These are phyloP conservation scores for Bjerkandera adusta DNA, from an alignment of 1,284 basidiomycete species.

Conservation along the genomic window DNA sequence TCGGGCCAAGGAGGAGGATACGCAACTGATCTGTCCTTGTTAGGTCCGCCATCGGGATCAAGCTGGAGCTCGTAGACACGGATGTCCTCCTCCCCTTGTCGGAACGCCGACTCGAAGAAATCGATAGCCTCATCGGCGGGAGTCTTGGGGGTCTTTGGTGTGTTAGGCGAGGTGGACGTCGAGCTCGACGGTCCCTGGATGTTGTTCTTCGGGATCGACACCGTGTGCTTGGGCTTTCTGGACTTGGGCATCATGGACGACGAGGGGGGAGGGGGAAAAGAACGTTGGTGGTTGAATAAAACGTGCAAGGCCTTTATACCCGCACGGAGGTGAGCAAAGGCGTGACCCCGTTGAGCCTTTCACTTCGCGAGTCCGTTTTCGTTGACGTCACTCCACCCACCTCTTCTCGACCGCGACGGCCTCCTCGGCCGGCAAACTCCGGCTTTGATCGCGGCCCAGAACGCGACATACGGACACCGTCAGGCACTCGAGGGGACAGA, in stretches of 20 bases:
- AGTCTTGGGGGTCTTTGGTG: constrained; percentile 67
- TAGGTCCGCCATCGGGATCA: constrained; percentile 88
- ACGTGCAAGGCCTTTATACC: constrained; percentile 13
- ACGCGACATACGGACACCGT: not conserved
- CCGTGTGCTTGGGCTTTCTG: constrained; percentile 11
- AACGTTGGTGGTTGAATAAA: constrained; percentile 1
- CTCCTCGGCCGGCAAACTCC: not conserved
- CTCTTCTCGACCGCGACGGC: too few species aligned
- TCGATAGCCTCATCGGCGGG: constrained; percentile 90
- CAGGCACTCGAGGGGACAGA: not conserved
- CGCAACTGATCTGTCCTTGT: constrained; percentile 77
- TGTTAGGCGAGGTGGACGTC: constrained; percentile 22
- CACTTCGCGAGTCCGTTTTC: not conserved
- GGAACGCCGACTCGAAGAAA: constrained; percentile 70
- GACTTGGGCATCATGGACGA: constrained; percentile 9
- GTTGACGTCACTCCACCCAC: constrained; percentile 12
- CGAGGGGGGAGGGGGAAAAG: not conserved
- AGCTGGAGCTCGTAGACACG: constrained; percentile 83
- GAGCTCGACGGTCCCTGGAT: not conserved
- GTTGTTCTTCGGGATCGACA: constrained; percentile 13
- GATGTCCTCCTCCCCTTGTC: constrained; percentile 60
- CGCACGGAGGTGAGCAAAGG: constrained; percentile 2
- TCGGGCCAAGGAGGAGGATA: constrained; percentile 17
- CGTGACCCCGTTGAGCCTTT: constrained; percentile 5
- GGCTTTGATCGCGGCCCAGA: not conserved